Base-by-base conservation (phyloP, 2,329 filamentous ascomycete species). In the Hymenoscyphus fraxineus region DNA sequence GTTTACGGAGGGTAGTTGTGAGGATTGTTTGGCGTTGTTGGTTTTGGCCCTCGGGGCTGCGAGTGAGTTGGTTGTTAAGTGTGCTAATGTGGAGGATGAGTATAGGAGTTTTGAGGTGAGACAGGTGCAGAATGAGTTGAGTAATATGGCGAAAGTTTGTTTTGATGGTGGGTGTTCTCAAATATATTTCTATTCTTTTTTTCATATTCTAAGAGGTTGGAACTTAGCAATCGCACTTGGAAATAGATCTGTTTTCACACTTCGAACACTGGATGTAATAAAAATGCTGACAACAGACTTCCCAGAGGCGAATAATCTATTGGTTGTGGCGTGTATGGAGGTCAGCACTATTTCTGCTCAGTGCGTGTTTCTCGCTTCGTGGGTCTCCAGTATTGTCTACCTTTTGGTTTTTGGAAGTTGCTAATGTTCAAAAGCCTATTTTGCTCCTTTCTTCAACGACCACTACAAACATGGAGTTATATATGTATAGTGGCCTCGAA, bases 381-480 rank as follows among this genome's bases (percentile, higher is more conserved):
- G 66, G 69, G 80, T 51, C 4, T 2, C 60, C 57, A 22, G 1
- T 39, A 31, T 16, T 41, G 12, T 54, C 19, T 5, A 54, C 22
- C 13, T 54, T 54, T 19, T 2, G 22, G 19, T 22, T 54, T n/a
- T n/a, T 27, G 15, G 1, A 51, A 6, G 3, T 1, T 13, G 12
- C 62, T 66, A 35, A 64, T 41, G n/a, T 6, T 55, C 6, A 19
- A 13, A 61, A 79, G 80, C 0, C 64, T 84, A 1, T 84, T 83
- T 66, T 83, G 81, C 64, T 80, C 81, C 0, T 84, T 80, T 39
- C 70, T 83, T 0, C 78, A 81, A 2, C 73, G 81, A 0, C 82
- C 82, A 0, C 72, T 84, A 1, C 82, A 83, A 63, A 81, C 82
- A 0, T 83, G 82, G 82, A 79, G 81, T 41, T 81, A 82, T 61